Percentiles rank a stretch among this genome's conserved stretches.
Evolutionary conservation across 2,329 filamentous ascomycete genomes (phyloP).

Genomic region (Alternaria ventricosa): DNA sequence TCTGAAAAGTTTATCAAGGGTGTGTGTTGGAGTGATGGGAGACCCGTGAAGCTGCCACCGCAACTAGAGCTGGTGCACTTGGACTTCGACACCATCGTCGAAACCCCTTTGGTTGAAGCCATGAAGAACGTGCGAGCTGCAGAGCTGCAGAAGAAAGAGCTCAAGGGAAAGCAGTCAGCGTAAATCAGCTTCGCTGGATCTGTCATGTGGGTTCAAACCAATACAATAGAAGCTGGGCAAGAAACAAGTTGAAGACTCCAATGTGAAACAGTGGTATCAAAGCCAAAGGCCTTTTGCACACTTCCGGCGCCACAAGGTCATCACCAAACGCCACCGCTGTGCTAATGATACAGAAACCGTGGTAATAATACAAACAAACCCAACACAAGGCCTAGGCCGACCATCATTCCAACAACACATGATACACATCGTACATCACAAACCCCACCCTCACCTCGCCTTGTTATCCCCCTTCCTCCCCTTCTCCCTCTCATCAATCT

Average conservation of each 20-base stretch:
- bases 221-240: background rate
- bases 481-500: constrained; percentile 17
- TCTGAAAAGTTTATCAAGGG: background rate
- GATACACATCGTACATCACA: background rate
- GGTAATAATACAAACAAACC: constrained; percentile 2
- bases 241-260: background rate
- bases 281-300: background rate
- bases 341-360: background rate
- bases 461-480: background rate
- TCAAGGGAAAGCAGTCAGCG: accelerated
- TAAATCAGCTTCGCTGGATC: background rate
- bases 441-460: background rate
- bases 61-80: background rate
- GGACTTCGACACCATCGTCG: background rate
- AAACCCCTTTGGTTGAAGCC: background rate
- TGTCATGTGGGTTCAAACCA: background rate
- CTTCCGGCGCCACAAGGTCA: background rate
- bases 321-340: constrained; percentile 4
- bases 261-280: background rate
- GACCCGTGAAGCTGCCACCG: background rate
- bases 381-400: background rate
- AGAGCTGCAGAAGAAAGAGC: background rate
- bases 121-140: background rate
- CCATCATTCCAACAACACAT: background rate
- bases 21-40: background rate